phyloP scores from a whole-genome alignment of 176 grass and related monocot species.

The barley (Hordeum vulgare) region MorexV3_pseudomolecules_assembly NC_058523.1:19990519-19991018 shows the following conservation, averaged over 20 bases:
- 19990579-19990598: neutral
- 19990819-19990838: neutral
- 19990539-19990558: fast-evolving
- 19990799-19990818: neutral
- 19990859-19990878: neutral
- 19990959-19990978: neutral
- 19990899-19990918: neutral
- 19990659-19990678: neutral
- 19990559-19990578: neutral
- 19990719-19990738: neutral
- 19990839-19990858: neutral
- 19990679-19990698: neutral
- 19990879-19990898: neutral
- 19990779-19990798: neutral
- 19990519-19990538: fast-evolving
- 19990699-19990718: neutral
- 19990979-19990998: neutral
- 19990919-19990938: neutral
- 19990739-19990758: neutral
- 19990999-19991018: neutral
- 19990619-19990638: neutral
- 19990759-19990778: neutral
- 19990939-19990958: neutral
- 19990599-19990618: neutral
- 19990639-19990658: neutral